phyloP scores from a whole-genome alignment of 2,329 filamentous ascomycete species.

The Orbilia javanica region DNA sequence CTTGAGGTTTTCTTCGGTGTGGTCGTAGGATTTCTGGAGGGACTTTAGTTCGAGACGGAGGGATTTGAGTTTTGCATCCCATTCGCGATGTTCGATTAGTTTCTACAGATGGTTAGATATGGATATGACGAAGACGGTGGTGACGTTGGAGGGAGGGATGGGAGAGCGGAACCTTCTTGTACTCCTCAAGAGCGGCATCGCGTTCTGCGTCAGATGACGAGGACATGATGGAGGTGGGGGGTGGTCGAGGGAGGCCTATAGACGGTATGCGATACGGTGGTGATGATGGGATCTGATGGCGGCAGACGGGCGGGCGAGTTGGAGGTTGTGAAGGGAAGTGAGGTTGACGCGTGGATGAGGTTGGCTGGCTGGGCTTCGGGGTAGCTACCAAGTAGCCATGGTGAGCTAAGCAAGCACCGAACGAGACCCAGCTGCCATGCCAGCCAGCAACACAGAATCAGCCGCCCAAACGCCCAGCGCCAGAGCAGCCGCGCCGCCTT shows the following conservation, averaged over 20 bases:
- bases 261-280: constrained; percentile 4
- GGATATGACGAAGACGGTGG: background rate
- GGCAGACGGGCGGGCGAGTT: background rate
- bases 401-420: constrained; percentile 3
- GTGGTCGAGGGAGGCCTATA: background rate
- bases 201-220: constrained; percentile 69
- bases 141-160: background rate
- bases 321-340: constrained; percentile 15
- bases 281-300: background rate
- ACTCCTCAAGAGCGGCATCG: constrained; percentile 79
- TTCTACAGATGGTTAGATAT: constrained; percentile 49
- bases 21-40: constrained; percentile 92
- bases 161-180: constrained; percentile 78
- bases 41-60: constrained; percentile 96
- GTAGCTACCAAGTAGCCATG: constrained; percentile 6
- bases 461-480: constrained; percentile 12
- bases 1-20: constrained; percentile 99
- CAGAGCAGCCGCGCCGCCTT: no score
- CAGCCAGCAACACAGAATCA: background rate
- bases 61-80: constrained; percentile 96
- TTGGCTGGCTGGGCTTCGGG: constrained; percentile 2
- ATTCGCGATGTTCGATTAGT: constrained; percentile 94
- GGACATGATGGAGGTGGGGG: constrained; percentile 33
- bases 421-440: constrained; percentile 7
- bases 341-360: constrained; percentile 49